Conservation (phyloP, 768 basidiomycete species). For the Hypholoma sublateritium region DNA sequence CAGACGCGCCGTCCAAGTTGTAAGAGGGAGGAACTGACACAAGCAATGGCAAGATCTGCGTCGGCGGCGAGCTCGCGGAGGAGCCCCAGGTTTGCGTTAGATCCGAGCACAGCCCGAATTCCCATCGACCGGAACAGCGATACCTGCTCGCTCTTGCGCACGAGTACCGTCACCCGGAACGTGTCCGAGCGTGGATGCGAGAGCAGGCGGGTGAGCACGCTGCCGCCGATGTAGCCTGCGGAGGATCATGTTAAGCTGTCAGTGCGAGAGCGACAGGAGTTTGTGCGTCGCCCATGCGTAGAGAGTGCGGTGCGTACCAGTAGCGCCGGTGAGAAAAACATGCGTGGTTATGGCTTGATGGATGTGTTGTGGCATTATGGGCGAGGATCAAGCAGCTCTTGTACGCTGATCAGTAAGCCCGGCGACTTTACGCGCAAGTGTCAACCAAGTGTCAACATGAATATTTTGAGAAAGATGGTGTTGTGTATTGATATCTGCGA, state of each 20-base stretch:
- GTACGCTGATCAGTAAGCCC: too few relatives aligned
- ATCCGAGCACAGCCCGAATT: constrained; percentile 39
- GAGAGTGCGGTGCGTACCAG: constrained; percentile 29
- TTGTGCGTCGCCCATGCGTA: not conserved
- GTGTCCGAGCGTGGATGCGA: constrained; percentile 38
- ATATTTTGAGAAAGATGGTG: too few relatives aligned
- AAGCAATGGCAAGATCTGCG: constrained; percentile 46
- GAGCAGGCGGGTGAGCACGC: constrained; percentile 47
- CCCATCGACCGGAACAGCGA: constrained; percentile 32
- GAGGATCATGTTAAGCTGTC: not conserved
- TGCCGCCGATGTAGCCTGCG: constrained; percentile 57
- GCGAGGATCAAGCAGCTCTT: too few relatives aligned
- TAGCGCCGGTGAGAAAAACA: constrained; percentile 50
- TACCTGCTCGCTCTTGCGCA: constrained; percentile 42
- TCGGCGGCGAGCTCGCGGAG: constrained; percentile 39
- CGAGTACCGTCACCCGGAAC: constrained; percentile 45
- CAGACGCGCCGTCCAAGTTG: too few relatives aligned
- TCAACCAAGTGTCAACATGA: too few relatives aligned
- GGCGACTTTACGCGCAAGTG: too few relatives aligned
- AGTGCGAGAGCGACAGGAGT: not conserved
- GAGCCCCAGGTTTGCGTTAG: constrained; percentile 36
- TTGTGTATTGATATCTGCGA: too few relatives aligned
- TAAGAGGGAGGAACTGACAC: constrained; percentile 24
- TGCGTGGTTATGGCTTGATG: constrained; percentile 22
- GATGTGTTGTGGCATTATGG: constrained; percentile 1